Percentiles rank a stretch among this genome's conserved stretches.
phyloP scores from a whole-genome alignment of 352 stramenopile species.

The Phytophthora pini region DNA sequence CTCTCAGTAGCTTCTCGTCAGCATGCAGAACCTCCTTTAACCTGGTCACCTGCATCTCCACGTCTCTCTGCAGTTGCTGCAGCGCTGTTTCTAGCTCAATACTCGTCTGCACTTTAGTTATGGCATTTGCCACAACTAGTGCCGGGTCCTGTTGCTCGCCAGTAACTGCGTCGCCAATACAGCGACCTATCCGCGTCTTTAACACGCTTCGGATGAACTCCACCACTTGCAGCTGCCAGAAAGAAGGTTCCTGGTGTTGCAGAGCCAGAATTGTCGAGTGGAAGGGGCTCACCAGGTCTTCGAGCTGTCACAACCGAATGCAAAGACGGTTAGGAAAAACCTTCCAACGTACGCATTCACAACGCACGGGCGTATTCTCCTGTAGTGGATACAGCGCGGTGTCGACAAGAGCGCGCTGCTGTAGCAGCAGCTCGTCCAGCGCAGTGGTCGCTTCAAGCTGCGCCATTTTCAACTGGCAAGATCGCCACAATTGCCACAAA shows the following conservation, averaged over 20 bases:
- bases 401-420: constrained; percentile 49
- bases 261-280: constrained; percentile 37
- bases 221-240: constrained; percentile 64
- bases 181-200: constrained; percentile 16
- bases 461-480: constrained; percentile 18
- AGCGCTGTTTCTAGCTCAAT: constrained; percentile 20
- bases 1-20: background rate
- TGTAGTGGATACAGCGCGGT: constrained; percentile 36
- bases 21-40: constrained; percentile 12
- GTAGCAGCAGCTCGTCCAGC: constrained; percentile 58
- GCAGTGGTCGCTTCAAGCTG: constrained; percentile 22
- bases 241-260: constrained; percentile 44
- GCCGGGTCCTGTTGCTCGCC: constrained; percentile 9
- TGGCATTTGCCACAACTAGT: constrained; percentile 7
- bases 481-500: background rate
- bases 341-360: background rate
- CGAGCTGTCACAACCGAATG: constrained; percentile 30
- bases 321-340: too few species aligned
- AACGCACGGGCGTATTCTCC: constrained; percentile 42
- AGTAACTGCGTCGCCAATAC: constrained; percentile 12
- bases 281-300: constrained; percentile 41
- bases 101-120: constrained; percentile 9
- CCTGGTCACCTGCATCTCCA: constrained; percentile 11
- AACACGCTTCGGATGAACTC: constrained; percentile 42
- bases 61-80: constrained; percentile 16